Percentiles rank a stretch among this genome's conserved stretches.
phyloP scores from a whole-genome alignment of 2,329 filamentous ascomycete species.

The Penicillium sp. region DNA sequence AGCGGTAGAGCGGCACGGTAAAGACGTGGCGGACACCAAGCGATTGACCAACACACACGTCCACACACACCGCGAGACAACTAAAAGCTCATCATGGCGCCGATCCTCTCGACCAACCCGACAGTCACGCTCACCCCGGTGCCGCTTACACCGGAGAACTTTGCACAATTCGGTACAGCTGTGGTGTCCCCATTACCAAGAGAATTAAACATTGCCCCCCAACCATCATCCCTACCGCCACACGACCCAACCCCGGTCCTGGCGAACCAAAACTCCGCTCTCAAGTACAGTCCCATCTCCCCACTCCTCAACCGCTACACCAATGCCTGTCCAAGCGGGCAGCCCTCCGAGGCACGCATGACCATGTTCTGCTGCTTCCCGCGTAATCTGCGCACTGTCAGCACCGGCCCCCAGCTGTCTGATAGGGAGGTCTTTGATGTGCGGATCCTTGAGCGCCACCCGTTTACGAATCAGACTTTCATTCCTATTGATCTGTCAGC shows the following conservation, averaged over 20 bases:
- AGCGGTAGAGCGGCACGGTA: not conserved
- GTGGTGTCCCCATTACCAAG: conserved; percentile 68
- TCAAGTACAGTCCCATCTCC: conserved; percentile 83
- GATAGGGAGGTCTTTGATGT: conserved; percentile 57
- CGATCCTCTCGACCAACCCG: conserved; percentile 32
- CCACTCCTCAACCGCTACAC: conserved; percentile 67
- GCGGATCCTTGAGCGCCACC: conserved; percentile 80
- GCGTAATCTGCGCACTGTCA: conserved; percentile 48
- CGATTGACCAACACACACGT: not conserved
- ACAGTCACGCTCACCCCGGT: conserved; percentile 53
- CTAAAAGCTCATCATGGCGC: conserved; percentile 25
- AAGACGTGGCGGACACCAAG: not conserved
- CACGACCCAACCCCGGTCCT: conserved; percentile 54
- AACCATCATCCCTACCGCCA: conserved; percentile 46
- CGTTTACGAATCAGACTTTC: conserved; percentile 93
- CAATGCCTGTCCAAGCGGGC: conserved; percentile 44
- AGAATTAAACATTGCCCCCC: conserved; percentile 44
- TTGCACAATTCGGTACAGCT: conserved; percentile 78
- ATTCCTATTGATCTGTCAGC: conserved; percentile 63
- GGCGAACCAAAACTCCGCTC: conserved; percentile 81
- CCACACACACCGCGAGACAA: not conserved
- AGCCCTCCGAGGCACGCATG: conserved; percentile 61
- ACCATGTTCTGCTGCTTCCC: conserved; percentile 88
- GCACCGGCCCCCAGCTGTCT: conserved; percentile 1
- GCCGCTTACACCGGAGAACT: conserved; percentile 66